Evolutionary conservation across 2,329 filamentous ascomycete species (phyloP).

Genomic region (Aureobasidium pullulans): DNA sequence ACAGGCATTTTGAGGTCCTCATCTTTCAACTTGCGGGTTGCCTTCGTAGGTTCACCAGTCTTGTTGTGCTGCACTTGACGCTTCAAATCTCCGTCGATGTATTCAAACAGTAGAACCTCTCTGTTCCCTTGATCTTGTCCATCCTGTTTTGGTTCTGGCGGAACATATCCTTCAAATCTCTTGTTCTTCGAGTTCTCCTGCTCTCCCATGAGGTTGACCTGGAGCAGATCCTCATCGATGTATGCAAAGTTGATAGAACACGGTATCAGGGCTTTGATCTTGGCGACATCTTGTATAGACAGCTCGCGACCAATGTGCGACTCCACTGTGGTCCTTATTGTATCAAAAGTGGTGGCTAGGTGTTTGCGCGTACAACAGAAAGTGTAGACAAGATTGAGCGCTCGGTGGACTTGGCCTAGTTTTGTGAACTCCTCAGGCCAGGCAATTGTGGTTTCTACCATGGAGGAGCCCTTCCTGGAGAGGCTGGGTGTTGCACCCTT

Average conservation of each 20-base stretch:
- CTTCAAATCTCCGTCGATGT: conserved; percentile 84
- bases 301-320: conserved; percentile 67
- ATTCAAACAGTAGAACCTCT: conserved; percentile 84
- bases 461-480: conserved; percentile 40
- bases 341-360: conserved; percentile 84
- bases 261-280: conserved; percentile 70
- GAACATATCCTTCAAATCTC: conserved; percentile 39
- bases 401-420: conserved; percentile 70
- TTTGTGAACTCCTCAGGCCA: conserved; percentile 72
- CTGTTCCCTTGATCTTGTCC: conserved; percentile 35
- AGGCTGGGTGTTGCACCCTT: conserved; percentile 24
- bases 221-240: conserved; percentile 74
- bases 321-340: conserved; percentile 77
- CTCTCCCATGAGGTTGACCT: conserved; percentile 67
- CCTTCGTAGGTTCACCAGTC: conserved; percentile 63
- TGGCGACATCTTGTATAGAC: conserved; percentile 69
- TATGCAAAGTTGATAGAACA: conserved; percentile 75
- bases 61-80: conserved; percentile 65
- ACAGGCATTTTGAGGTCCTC: conserved; percentile 88
- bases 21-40: conserved; percentile 60
- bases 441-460: conserved; percentile 46
- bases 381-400: conserved; percentile 86
- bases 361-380: conserved; percentile 93
- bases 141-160: conserved; percentile 28
- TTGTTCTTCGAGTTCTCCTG: conserved; percentile 52